Percentiles rank a stretch among this genome's conserved stretches.
Evolutionary conservation across 257 asterid species (phyloP).

Genomic region (Nyctanthes arbortristis): DNA sequence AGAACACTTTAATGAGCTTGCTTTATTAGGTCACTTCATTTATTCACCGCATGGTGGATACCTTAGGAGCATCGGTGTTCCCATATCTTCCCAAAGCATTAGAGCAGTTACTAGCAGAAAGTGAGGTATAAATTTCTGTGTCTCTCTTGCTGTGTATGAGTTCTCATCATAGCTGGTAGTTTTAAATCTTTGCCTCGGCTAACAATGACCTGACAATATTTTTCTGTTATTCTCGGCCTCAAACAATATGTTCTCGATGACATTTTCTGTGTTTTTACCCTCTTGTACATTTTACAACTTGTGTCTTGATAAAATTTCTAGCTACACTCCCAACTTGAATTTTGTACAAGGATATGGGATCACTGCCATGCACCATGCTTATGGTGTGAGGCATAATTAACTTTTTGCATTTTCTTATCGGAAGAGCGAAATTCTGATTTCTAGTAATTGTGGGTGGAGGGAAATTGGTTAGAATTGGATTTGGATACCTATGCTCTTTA

Average conservation of each 20-base stretch:
- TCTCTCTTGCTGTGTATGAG: not conserved
- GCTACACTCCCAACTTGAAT: conserved; percentile 8
- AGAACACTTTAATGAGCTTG: conserved; percentile 20
- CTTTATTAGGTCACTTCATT: conserved; percentile 77
- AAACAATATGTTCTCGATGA: not conserved
- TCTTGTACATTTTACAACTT: not conserved
- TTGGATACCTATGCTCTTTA: not conserved
- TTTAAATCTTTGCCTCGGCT: not conserved
- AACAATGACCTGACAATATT: not conserved
- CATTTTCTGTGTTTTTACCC: not conserved
- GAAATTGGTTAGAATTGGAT: not conserved
- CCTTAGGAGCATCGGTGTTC: conserved; percentile 79
- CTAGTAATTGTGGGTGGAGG: not conserved
- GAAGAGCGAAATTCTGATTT: not conserved
- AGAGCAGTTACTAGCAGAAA: conserved; percentile 81
- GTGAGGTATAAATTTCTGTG: conserved; percentile 61
- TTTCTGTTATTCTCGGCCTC: not conserved
- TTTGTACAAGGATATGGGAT: not conserved
- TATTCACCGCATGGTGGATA: conserved; percentile 97
- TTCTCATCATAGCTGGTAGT: not conserved
- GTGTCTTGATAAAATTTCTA: not conserved
- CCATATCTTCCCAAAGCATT: conserved; percentile 92
- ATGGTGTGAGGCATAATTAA: not conserved
- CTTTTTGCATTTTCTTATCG: conserved; percentile 1
- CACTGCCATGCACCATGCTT: not conserved